phyloP scores from a whole-genome alignment of 2,329 filamentous ascomycete species.

The Fusarium domesticum region DNA sequence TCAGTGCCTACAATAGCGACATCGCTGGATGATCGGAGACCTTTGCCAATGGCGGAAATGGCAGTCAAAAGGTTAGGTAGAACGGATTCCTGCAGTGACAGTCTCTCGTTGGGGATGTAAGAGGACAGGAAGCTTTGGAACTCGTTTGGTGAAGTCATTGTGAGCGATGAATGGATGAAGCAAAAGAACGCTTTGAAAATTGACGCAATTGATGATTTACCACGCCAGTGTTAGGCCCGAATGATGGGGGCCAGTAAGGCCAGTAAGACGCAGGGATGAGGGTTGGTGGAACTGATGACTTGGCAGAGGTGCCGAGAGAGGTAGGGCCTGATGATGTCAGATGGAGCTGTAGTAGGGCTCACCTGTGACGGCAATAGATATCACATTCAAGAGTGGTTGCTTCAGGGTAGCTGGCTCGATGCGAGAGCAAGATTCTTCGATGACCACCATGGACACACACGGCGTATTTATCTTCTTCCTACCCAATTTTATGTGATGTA shows the following conservation, averaged over 20 bases:
- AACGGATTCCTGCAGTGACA: slow-evolving; percentile 43
- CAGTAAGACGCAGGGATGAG: background rate
- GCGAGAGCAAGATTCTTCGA: too few relatives aligned
- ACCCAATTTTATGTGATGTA: too few relatives aligned
- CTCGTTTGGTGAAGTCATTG: slow-evolving; percentile 13
- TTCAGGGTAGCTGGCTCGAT: background rate
- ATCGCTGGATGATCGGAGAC: slow-evolving; percentile 44
- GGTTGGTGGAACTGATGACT: background rate
- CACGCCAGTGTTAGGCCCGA: background rate
- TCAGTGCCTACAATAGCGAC: slow-evolving; percentile 48
- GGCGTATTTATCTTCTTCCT: too few relatives aligned
- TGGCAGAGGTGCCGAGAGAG: background rate
- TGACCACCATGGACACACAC: too few relatives aligned
- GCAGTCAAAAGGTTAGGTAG: slow-evolving; percentile 47
- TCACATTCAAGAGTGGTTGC: too few relatives aligned
- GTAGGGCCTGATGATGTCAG: background rate
- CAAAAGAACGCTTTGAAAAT: slow-evolving; percentile 6
- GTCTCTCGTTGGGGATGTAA: slow-evolving; percentile 20
- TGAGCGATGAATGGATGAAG: background rate
- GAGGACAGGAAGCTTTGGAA: slow-evolving; percentile 10
- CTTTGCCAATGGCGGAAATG: slow-evolving; percentile 43
- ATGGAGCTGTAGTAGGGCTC: background rate
- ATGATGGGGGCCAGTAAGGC: background rate
- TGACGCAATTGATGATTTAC: slow-evolving; percentile 17
- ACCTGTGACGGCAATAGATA: too few relatives aligned